Base-by-base conservation (phyloP, 768 basidiomycete species). In the Suillus brevipes region DNA sequence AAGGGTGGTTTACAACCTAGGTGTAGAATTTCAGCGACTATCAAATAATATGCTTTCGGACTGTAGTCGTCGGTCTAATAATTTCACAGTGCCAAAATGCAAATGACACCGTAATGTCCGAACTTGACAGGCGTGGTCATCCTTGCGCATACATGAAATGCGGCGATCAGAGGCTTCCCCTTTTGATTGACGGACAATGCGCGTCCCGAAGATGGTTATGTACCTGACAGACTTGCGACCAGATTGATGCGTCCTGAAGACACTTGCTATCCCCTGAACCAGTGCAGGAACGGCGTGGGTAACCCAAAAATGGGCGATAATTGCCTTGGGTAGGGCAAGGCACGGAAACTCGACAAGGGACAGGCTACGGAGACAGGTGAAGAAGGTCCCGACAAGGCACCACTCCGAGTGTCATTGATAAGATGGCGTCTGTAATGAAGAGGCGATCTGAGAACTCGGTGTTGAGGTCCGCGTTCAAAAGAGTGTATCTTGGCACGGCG, bases 21-120 rank as follows among this genome's bases (percentile, higher is more conserved):
- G 28, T 20, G 31, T 53, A 28, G 49, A 8, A 13, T 12, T 13
- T 47, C 20, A 47, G 10, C 20, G 8, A 53, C 9, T 53, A 23
- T 3, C 16, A 28, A 31, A 31, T 31, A 31, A 28, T 28, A 28
- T 52, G 10, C 52, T 53, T 53, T 53, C 5, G 18, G 18, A 18
- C 1, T 31, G 20, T 34, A 53, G 31, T 10, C 4, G 28, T 55
- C 12, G 53, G 34, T 13, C 57, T 59, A 18, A 59, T 59, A 18
- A 59, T 40, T 59, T 40, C 25, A 6, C 18, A 25, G 25, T 20
- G 20, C 20, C 18, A 34, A 28, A 16, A 42, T 38, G 12, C 25
- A 59, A 28, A 28, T 59, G 38, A 28, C 9, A 20, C 25, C 25
- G 58, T 59, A 59, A 59, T 59, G 18, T 59, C 58, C 58, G 58